Evolutionary conservation across 140 eudicot species (phyloP).

Genomic region (Ambrosia hybrid): DNA sequence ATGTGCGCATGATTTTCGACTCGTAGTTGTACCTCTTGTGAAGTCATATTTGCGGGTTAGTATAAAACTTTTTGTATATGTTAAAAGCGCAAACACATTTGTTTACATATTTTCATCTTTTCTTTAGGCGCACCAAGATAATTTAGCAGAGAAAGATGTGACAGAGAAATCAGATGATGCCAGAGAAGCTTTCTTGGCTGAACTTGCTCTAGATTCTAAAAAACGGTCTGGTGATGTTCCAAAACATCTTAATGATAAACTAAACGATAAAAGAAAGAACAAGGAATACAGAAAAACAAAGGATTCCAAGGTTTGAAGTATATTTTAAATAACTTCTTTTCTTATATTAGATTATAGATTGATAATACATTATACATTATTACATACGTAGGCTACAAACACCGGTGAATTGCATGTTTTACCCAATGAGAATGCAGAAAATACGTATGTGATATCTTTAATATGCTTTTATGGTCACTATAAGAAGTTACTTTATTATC

Average conservation of each 20-base stretch:
- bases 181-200: constrained; percentile 95
- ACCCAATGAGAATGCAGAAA: constrained; percentile 40
- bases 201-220: constrained; percentile 86
- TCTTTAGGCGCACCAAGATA: constrained; percentile 77
- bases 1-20: constrained; percentile 66
- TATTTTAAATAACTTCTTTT: not conserved
- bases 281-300: constrained; percentile 64
- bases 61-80: constrained; percentile 23
- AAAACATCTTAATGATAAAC: constrained; percentile 65
- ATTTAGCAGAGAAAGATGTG: constrained; percentile 92
- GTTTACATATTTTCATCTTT: not conserved
- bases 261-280: constrained; percentile 78
- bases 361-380: not conserved
- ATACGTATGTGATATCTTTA: constrained; percentile 36
- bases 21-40: constrained; percentile 69
- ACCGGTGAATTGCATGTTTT: constrained; percentile 37
- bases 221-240: constrained; percentile 50
- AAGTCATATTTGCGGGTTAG: constrained; percentile 87
- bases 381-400: constrained; percentile 50
- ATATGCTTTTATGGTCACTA: constrained; percentile 12
- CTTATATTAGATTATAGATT: constrained; percentile 14
- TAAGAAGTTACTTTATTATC: not conserved
- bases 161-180: constrained; percentile 98
- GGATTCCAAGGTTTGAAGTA: constrained; percentile 64
- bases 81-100: not conserved